A percentile compares a stretch with the other conserved stretches of the same genome.
Conservation (phyloP, 2,329 filamentous ascomycete species). For the Paraphoma chrysanthemicola region DNA sequence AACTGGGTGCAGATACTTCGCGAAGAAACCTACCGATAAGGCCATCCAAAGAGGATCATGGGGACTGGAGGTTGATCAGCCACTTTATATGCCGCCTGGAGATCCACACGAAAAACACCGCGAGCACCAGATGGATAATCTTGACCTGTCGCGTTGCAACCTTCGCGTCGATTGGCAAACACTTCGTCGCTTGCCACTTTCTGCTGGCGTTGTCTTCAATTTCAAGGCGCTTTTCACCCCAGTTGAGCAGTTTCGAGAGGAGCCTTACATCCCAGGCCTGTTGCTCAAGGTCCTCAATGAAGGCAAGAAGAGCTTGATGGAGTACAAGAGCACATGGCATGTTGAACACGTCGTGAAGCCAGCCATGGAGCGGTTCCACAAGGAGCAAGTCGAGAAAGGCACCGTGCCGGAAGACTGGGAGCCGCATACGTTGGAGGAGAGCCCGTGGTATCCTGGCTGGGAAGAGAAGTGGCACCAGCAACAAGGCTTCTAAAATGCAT, state of each 20-base stretch:
- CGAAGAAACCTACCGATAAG: constrained; percentile 74
- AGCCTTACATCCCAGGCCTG: constrained; percentile 75
- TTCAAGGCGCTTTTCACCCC: constrained; percentile 88
- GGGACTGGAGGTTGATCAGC: constrained; percentile 78
- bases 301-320: constrained; percentile 73
- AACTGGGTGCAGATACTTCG: constrained; percentile 70
- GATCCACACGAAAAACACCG: constrained; percentile 70
- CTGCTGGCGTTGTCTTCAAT: constrained; percentile 80
- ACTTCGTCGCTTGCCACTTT: constrained; percentile 77
- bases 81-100: constrained; percentile 76
- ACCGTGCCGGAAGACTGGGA: constrained; percentile 69
- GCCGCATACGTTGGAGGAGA: constrained; percentile 73
- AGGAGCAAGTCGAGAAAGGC: constrained; percentile 70
- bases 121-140: constrained; percentile 61
- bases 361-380: constrained; percentile 66
- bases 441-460: constrained; percentile 80
- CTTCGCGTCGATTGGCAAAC: constrained; percentile 91
- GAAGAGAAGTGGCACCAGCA: constrained; percentile 73
- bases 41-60: constrained; percentile 86
- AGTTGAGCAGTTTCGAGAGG: constrained; percentile 70
- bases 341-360: constrained; percentile 76
- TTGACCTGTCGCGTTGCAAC: constrained; percentile 67
- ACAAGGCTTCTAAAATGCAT: constrained; percentile 62
- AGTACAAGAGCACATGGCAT: constrained; percentile 85
- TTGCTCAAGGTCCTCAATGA: constrained; percentile 72